These are phyloP conservation scores for Aspergillus pseudoglaucus DNA, from an alignment of 2,329 filamentous ascomycete genomes.

Conservation along the genomic window DNA sequence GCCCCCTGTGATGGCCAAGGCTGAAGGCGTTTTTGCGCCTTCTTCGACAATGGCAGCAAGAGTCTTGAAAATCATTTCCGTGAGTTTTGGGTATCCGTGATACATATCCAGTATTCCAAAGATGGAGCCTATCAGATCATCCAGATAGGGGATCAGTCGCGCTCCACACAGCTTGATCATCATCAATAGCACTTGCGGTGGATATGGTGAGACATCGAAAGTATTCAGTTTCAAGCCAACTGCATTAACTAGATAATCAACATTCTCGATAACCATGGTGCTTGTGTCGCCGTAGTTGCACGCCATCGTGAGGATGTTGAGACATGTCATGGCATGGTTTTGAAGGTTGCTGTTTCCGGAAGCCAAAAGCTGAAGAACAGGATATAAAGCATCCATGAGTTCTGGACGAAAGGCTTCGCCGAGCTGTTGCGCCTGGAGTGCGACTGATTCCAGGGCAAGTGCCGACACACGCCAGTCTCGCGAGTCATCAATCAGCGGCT, in stretches of 20 bases:
- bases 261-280: conserved; percentile 79
- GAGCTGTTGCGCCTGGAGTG: conserved; percentile 65
- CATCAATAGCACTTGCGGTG: conserved; percentile 85
- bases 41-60: conserved; percentile 78
- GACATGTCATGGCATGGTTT: conserved; percentile 71
- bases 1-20: conserved; percentile 40
- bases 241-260: conserved; percentile 93
- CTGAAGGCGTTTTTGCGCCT: conserved; percentile 54
- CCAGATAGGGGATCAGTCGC: conserved; percentile 74
- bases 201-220: conserved; percentile 85
- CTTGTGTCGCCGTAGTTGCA: conserved; percentile 71
- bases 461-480: conserved; percentile 68
- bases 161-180: conserved; percentile 86
- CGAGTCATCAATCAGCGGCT: conserved; percentile 30
- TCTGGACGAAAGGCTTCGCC: conserved; percentile 69
- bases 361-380: conserved; percentile 80
- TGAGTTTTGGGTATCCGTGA: conserved; percentile 82
- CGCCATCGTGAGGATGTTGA: conserved; percentile 70
- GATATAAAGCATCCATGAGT: conserved; percentile 85
- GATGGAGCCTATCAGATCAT: conserved; percentile 84
- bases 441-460: conserved; percentile 72
- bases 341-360: conserved; percentile 63
- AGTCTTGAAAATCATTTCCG: conserved; percentile 77
- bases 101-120: conserved; percentile 92
- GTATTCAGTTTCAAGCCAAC: conserved; percentile 83